Evolutionary conservation across 495 filamentous ascomycete genomes (phyloP).

Genomic region (Thermochaetoides thermophila): DNA sequence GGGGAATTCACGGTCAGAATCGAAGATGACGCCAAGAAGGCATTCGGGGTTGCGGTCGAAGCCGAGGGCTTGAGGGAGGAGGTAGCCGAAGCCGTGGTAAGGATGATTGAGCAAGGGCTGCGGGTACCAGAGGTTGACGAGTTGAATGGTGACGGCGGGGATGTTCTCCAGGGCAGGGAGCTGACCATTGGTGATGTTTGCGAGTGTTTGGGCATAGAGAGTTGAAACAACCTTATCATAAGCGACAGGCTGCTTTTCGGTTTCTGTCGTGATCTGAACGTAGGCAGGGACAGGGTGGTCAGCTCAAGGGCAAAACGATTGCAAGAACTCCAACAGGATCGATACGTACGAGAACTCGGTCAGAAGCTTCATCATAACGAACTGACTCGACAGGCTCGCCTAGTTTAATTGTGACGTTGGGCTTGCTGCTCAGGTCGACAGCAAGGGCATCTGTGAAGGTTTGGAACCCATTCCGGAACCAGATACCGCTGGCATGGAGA

Average conservation of each 20-base stretch:
- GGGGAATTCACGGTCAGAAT: constrained; percentile 44
- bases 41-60: constrained; percentile 64
- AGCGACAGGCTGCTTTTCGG: constrained; percentile 4
- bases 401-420: constrained; percentile 40
- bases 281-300: not conserved
- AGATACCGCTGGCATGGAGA: constrained; percentile 6
- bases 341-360: constrained; percentile 9
- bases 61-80: constrained; percentile 59
- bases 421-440: constrained; percentile 24
- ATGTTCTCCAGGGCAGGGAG: constrained; percentile 39
- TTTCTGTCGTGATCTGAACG: constrained; percentile 21
- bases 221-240: constrained; percentile 62
- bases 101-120: constrained; percentile 46
- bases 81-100: constrained; percentile 69
- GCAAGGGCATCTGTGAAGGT: constrained; percentile 35
- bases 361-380: constrained; percentile 5
- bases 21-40: constrained; percentile 84
- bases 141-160: constrained; percentile 67
- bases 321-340: too few relatives aligned
- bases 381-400: constrained; percentile 25
- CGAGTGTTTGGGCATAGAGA: constrained; percentile 38
- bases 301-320: too few relatives aligned
- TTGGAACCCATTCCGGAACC: constrained; percentile 45
- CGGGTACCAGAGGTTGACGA: constrained; percentile 77
- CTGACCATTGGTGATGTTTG: constrained; percentile 24